Percentiles rank a stretch among this genome's conserved stretches.
These are phyloP conservation scores for Coemansia sp. DNA, from an alignment of 192 early-diverging fungal species.

Conservation along the genomic window DNA sequence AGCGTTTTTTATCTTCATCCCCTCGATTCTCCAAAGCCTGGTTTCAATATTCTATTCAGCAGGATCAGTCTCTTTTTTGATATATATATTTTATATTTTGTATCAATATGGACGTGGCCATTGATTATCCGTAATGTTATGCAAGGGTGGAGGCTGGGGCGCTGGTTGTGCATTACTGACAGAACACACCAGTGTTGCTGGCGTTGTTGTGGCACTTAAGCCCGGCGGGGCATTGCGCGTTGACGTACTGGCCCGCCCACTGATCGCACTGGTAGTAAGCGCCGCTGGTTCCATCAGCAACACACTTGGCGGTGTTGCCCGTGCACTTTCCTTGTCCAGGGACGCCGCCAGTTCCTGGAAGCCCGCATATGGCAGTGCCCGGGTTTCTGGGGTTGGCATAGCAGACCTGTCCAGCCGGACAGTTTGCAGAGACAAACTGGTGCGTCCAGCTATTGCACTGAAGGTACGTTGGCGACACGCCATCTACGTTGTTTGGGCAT, in stretches of 20 bases:
- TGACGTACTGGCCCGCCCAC: constrained; percentile 47
- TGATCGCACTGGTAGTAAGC: constrained; percentile 41
- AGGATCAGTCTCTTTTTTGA: not conserved
- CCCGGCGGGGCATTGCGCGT: constrained; percentile 27
- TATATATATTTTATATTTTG: not conserved
- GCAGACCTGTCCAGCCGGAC: constrained; percentile 35
- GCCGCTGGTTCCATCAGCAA: constrained; percentile 27
- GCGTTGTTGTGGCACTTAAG: constrained; percentile 49
- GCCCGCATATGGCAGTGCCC: constrained; percentile 35
- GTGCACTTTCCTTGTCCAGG: constrained; percentile 36
- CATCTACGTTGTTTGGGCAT: constrained; percentile 32
- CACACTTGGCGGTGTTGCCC: constrained; percentile 45
- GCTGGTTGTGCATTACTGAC: constrained; percentile 17
- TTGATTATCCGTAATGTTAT: not conserved
- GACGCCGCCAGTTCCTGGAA: constrained; percentile 33
- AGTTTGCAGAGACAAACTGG: constrained; percentile 18
- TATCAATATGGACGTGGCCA: not conserved
- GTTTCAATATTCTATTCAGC: not conserved
- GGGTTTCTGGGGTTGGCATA: constrained; percentile 38
- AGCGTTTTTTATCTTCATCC: not conserved
- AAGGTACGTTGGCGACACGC: constrained; percentile 33
- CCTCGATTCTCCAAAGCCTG: not conserved
- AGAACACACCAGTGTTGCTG: constrained; percentile 40
- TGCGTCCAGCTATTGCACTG: constrained; percentile 42
- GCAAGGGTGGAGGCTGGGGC: too few relatives aligned